Base-by-base conservation (phyloP, 164 flowering plant genomes). In the Magnolia officinalis region DNA sequence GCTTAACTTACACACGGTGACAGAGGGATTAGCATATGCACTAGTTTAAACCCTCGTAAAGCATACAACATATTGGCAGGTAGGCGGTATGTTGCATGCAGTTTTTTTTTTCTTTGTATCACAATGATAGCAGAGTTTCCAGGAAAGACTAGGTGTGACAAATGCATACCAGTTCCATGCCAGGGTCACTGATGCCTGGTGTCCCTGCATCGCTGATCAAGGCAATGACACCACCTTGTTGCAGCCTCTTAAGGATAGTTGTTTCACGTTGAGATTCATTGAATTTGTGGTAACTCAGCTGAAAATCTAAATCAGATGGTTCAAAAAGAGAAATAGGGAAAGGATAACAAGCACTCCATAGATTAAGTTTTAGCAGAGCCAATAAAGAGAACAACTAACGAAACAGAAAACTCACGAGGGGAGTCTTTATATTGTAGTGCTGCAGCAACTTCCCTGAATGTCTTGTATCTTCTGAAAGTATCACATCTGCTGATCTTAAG, bases 181-280 rank as follows among this genome's bases (percentile, higher is more conserved):
- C 99, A 72, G 99, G 99, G 85, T 96, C 99, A 84, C 98, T 92
- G 67, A 94, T 94, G 80, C 98, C 94, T 20, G 99, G 99, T 49
- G 90, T 92, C 78, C 99, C 98, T 0, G 99, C 99, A 88, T 96
- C 99, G 87, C 97, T 92, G 68, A 96, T 94, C 70, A 94, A 79
- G 11, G 98, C 99, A 70, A 96, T 89, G 20, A 94, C 80, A 71
- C 91, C 92, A 50, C 97, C 98, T 79, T 86, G 77, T 74, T 85
- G 87, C 81, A 96, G 83, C 81, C 92, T 89, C 75, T 80, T 86
- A 58, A 96, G 78, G 72, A 96, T 88, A 4, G 84, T 74, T 70
- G 88, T 85, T 79, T 87, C 99, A 69, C 99, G 88, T 82, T 90
- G 98, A 71, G 89, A 81, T 82, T 96, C 98, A 83, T 96, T 96